These are phyloP conservation scores for Ciborinia camelliae DNA, from an alignment of 2,329 filamentous ascomycete genomes.

Conservation along the genomic window DNA sequence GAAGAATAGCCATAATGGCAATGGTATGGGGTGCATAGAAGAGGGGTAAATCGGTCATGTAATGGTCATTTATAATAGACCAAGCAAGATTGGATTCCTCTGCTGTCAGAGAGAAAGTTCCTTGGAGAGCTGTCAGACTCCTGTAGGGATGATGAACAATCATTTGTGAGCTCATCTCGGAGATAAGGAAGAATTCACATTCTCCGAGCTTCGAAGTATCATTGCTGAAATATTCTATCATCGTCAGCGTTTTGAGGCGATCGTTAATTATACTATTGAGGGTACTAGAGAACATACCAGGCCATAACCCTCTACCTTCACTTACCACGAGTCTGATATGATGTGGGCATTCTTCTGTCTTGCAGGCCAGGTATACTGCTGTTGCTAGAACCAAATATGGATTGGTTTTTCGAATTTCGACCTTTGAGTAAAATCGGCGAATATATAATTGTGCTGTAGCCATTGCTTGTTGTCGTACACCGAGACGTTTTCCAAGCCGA, in stretches of 20 bases:
- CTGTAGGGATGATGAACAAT: slow-evolving; percentile 74
- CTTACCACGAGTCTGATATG: slow-evolving; percentile 88
- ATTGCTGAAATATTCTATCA: slow-evolving; percentile 55
- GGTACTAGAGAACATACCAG: slow-evolving; percentile 45
- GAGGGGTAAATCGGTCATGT: slow-evolving; percentile 66
- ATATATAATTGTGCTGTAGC: slow-evolving; percentile 94
- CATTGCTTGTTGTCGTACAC: slow-evolving; percentile 83
- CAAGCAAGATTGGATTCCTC: slow-evolving; percentile 65
- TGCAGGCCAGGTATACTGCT: slow-evolving; percentile 90
- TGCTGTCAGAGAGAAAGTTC: slow-evolving; percentile 55
- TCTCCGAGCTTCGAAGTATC: slow-evolving; percentile 69
- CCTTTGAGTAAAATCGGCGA: slow-evolving; percentile 86
- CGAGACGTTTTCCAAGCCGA: slow-evolving; percentile 79
- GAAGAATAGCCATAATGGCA: slow-evolving; percentile 65
- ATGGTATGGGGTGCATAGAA: slow-evolving; percentile 67
- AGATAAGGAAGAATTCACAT: slow-evolving; percentile 72
- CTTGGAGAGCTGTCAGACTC: slow-evolving; percentile 59
- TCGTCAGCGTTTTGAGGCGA: slow-evolving; percentile 17
- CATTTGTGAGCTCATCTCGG: slow-evolving; percentile 69
- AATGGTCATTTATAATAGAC: slow-evolving; percentile 72
- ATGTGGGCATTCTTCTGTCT: slow-evolving; percentile 96
- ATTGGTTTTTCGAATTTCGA: slow-evolving; percentile 89
- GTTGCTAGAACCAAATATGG: slow-evolving; percentile 92
- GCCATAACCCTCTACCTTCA: slow-evolving; percentile 83
- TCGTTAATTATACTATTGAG: neutral